Base-by-base conservation (phyloP, 2,329 filamentous ascomycete species). In the Clonostachys byssicola region DNA sequence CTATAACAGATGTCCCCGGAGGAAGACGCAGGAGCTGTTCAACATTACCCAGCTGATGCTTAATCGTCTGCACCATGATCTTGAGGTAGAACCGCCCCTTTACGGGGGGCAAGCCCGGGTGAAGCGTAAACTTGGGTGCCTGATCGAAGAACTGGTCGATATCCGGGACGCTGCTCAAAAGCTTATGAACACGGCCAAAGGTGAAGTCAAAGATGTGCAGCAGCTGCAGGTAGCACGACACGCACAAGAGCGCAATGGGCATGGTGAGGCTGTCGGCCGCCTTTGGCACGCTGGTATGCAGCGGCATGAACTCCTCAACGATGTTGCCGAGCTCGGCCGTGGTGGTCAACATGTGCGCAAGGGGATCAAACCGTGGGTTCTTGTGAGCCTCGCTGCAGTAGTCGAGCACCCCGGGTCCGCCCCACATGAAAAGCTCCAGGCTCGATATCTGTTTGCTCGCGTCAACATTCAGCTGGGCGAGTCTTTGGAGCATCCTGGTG, bases 1-100 rank as follows among this genome's bases (percentile, higher is more conserved):
- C 23, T 10, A 30, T 30, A 9, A 30, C 23, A 4, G 23, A 30
- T 8, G 23, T 30, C 3, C 23, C 9, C 23, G 23, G 23, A 30
- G 45, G 45, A 7, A 50, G 48, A 16, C 48, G 42, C 8, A 50
- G 44, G 35, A 23, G 36, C 39, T 43, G 41, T 23, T 50, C 48
- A 12, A 50, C 13, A 40, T 39, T 47, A 36, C 48, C 43, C 38
- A 47, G 23, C 17, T 42, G 44, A 39, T 47, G 48, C 45, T 50
- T 42, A 10, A 30, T 40, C 14, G 47, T 40, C 42, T 50, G 48
- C 5, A 50, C 34, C 18, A 47, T 34, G 12, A 50, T 44, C 42
- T 50, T 50, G 42, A 50, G 44, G 43, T 50, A 50, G 35, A 50
- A 43, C 20, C 47, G 42, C 10, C 45, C 48, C 38, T 50, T 42